Evolutionary conservation across 352 stramenopile species (phyloP), one percentile per base, ranked within the genome.

Genomic region (Aphanomyces euteiches): DNA sequence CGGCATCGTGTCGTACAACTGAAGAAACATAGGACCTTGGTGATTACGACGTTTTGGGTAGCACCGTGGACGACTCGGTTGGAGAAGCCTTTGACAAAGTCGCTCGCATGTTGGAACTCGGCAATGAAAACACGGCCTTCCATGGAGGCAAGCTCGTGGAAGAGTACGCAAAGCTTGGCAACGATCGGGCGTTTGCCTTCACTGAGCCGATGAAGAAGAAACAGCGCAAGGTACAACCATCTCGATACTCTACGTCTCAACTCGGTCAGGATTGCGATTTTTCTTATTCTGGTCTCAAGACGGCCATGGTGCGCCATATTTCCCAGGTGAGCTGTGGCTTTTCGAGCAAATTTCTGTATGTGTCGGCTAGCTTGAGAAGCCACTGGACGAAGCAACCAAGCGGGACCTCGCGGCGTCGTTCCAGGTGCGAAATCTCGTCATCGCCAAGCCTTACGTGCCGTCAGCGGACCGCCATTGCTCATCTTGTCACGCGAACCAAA

Each of bases 41-140:
- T 10, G 72, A 90, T 50, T 99, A 98, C 72, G 77, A 90, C 45
- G 81, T 99, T 17, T 73, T 99, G 40, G 97, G 96, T 38, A 97
- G 96, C 53, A 99, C 97, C 1, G 77, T 99, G 2, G 97, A 99
- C 69, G 97, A 99, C 77, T 98, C 96, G 1, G 79, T 99, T 1
- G 97, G 97, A 13, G 97, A 99, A 82, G 95, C 95, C 5, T 99
- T 98, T 73, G 97, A 99, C 74, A 99, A 99, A 81, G 97, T 98
- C 17, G 97, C 96, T 8, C 85, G 96, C 40, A 91, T 99, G 76
- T 78, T 99, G 7, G 80, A 93, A 47, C 78, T 99, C 56, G 82
- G 81, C 57, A 75, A 75, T 0, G 75, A 79, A 38, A 77, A 85
- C 21, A 53, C 39, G 21, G 77, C 75, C 0, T 75, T 87, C 3